These are phyloP conservation scores for Obelidium mucronatum DNA, from an alignment of 192 early-diverging fungal genomes.

Conservation along the genomic window DNA sequence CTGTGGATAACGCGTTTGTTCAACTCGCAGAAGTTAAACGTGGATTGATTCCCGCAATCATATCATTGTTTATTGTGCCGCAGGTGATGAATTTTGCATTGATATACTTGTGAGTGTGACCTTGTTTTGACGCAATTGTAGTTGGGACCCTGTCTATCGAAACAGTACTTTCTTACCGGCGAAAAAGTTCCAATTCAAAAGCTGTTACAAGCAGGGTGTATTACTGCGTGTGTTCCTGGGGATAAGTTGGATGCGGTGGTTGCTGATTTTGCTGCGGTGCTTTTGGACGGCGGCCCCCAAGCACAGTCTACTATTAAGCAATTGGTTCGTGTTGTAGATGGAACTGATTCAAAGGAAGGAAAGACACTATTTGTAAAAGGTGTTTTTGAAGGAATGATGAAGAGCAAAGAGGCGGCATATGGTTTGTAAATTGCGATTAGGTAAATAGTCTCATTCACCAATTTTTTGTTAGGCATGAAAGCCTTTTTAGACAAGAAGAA, in stretches of 20 bases:
- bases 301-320: slow-evolving; percentile 63
- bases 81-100: slow-evolving; percentile 38
- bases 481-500: slow-evolving; percentile 58
- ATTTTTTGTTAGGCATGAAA: slow-evolving; percentile 44
- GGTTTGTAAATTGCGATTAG: slow-evolving; percentile 24
- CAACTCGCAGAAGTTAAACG: slow-evolving; percentile 66
- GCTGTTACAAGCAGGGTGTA: background rate
- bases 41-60: slow-evolving; percentile 70
- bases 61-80: slow-evolving; percentile 68
- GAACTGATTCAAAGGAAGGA: slow-evolving; percentile 7
- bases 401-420: slow-evolving; percentile 63
- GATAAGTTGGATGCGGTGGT: slow-evolving; percentile 56
- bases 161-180: slow-evolving; percentile 40
- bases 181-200: slow-evolving; percentile 13
- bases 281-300: slow-evolving; percentile 55
- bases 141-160: slow-evolving; percentile 56
- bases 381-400: slow-evolving; percentile 65
- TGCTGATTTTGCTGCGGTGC: slow-evolving; percentile 45
- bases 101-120: background rate
- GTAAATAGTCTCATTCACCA: background rate
- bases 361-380: slow-evolving; percentile 39
- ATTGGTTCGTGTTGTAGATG: slow-evolving; percentile 49
- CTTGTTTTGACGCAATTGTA: background rate
- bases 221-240: background rate
- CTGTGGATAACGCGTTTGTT: slow-evolving; percentile 51